phyloP scores from a whole-genome alignment of 352 stramenopile genomes.

The Peronospora destructor region DNA sequence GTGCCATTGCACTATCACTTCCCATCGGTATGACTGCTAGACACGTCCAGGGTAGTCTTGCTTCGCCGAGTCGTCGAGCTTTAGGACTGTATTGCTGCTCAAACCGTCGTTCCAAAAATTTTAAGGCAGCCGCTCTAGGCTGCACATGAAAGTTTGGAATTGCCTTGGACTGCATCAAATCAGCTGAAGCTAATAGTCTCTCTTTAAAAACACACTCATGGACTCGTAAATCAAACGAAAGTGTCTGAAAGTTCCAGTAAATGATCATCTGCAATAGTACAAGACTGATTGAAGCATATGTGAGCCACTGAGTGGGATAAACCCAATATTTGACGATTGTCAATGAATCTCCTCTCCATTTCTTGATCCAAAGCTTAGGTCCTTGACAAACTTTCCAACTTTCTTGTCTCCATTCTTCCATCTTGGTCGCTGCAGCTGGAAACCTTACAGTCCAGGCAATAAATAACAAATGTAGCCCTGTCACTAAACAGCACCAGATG shows the following conservation, averaged over 20 bases:
- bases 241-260: conserved; percentile 41
- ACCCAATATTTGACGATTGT: conserved; percentile 50
- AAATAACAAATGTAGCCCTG: conserved; percentile 24
- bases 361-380: conserved; percentile 18
- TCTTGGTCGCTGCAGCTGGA: conserved; percentile 14
- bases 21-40: conserved; percentile 43
- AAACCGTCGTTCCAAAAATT: conserved; percentile 55
- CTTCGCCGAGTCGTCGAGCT: conserved; percentile 27
- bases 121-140: conserved; percentile 27
- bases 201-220: conserved; percentile 65
- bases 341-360: conserved; percentile 17
- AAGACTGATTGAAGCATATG: conserved; percentile 44
- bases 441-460: conserved; percentile 21
- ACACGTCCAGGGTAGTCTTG: conserved; percentile 50
- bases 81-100: conserved; percentile 41
- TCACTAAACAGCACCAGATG: conserved; percentile 1
- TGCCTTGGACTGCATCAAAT: conserved; percentile 17
- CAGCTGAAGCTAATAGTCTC: conserved; percentile 33
- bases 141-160: conserved; percentile 11
- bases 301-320: conserved; percentile 64
- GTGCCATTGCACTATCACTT: conserved; percentile 18
- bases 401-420: conserved; percentile 16
- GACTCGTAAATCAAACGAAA: conserved; percentile 46
- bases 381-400: conserved; percentile 5
- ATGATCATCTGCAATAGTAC: conserved; percentile 41